Percentiles rank a stretch among this genome's conserved stretches.
phyloP scores from a whole-genome alignment of 1,139 yeast species.

The Debaryomycetaceae sp. region DNA sequence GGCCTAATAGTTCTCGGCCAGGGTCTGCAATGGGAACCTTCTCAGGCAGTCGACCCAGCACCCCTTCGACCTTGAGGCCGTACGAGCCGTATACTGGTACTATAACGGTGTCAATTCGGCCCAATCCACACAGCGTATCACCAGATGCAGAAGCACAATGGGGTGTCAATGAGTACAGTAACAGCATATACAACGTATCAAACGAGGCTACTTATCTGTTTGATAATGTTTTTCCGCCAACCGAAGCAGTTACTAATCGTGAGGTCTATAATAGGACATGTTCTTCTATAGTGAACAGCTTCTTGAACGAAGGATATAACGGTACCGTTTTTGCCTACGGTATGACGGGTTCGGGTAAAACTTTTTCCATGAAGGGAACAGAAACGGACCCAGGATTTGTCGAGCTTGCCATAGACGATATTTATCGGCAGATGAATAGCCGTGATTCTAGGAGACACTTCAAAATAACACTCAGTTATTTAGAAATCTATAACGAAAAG shows the following conservation, averaged over 20 bases:
- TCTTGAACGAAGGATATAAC: conserved; percentile 70
- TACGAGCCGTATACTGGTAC: conserved; percentile 48
- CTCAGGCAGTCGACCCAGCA: conserved; percentile 32
- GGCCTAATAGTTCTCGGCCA: conserved; percentile 23
- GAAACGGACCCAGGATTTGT: conserved; percentile 72
- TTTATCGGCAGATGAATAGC: conserved; percentile 50
- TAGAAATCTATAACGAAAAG: conserved; percentile 89
- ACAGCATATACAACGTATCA: conserved; percentile 45
- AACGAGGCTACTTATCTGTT: conserved; percentile 58
- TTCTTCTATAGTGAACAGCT: conserved; percentile 57
- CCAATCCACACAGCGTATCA: conserved; percentile 41
- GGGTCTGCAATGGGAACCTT: conserved; percentile 34
- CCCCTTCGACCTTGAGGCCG: conserved; percentile 34
- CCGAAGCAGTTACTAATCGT: conserved; percentile 41
- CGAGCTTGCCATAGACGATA: conserved; percentile 65
- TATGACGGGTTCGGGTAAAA: conserved; percentile 95
- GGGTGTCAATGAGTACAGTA: conserved; percentile 38
- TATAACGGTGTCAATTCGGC: conserved; percentile 51
- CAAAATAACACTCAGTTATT: conserved; percentile 60
- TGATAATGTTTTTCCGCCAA: conserved; percentile 71
- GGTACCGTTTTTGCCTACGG: conserved; percentile 93
- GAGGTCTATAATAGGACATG: conserved; percentile 65
- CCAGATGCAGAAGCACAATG: conserved; percentile 27
- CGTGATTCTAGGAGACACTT: conserved; percentile 25
- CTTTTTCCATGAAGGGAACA: conserved; percentile 84